Conservation (phyloP, 163 green algal genomes). For the Chlamydomonas reinhardtii region DNA sequence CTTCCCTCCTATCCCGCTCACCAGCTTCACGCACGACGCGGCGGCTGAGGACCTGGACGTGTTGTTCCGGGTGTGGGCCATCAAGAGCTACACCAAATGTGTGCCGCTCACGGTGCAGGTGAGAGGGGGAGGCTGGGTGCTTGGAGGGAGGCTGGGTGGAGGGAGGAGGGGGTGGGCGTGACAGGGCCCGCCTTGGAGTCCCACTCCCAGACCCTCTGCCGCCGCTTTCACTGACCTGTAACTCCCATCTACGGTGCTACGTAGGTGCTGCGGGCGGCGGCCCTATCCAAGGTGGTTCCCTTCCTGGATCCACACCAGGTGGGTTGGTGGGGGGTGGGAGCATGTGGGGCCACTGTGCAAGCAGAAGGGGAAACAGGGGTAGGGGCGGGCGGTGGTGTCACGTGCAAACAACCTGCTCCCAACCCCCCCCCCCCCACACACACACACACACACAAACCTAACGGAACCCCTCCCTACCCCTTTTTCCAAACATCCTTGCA, state of each 20-base stretch:
- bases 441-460: too few species aligned
- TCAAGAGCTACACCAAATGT: conserved; percentile 87
- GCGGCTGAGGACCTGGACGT: conserved; percentile 83
- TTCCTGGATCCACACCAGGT: conserved; percentile 81
- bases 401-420: too few species aligned
- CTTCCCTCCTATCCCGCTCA: neutral
- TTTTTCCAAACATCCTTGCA: neutral
- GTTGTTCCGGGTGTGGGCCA: conserved; percentile 89
- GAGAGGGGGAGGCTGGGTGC: neutral
- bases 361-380: too few species aligned
- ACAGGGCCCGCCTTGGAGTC: neutral
- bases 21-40: conserved; percentile 55
- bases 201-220: too few species aligned
- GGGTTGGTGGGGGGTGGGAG: neutral
- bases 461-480: too few species aligned
- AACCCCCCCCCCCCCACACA: too few species aligned
- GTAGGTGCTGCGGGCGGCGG: conserved; percentile 71
- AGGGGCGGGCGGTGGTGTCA: too few species aligned
- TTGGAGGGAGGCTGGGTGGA: neutral
- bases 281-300: conserved; percentile 72
- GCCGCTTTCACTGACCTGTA: too few species aligned
- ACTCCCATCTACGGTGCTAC: too few species aligned
- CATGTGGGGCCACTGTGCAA: too few species aligned
- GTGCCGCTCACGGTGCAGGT: conserved; percentile 88
- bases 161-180: neutral